Evolutionary conservation across 2,329 filamentous ascomycete genomes (phyloP), one percentile per base, ranked within the genome.

Genomic region (Orbilia javanica): DNA sequence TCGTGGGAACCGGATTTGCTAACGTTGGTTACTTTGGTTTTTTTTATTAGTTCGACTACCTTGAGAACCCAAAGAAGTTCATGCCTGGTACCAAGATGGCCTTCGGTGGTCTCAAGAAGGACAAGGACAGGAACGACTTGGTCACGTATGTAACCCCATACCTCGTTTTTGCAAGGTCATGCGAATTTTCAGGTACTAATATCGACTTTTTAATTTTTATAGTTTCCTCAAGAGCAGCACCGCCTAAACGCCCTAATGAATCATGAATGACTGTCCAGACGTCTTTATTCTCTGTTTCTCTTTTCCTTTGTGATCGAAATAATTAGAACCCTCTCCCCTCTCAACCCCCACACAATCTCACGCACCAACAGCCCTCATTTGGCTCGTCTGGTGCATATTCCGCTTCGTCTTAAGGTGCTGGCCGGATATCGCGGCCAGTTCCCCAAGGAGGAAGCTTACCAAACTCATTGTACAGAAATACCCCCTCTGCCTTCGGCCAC

Each of bases 21-120:
- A 46, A 46, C 36, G 60, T 11, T 34, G 20, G 44, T 36, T 13
- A 13, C 25, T 10, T 27, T 27, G 8, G n/a, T n/a, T n/a, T 50
- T 60, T 60, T 18, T 39, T 4, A 42, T 11, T 83, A 94, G 93
- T 98, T 97, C 87, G 89, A 91, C 82, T 99, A 99, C 91, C 94
- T 99, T 84, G 96, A 99, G 90, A 98, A 98, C 92, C 96, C 96
- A 88, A 99, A 99, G 92, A 98, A 98, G 90, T 99, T 94, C 91
- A 97, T 99, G 82, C 96, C 96, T 83, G 96, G 96, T 83, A 99
- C 96, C 88, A 99, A 98, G 93, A 99, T 99, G 96, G 96, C 96
- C 84, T 99, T 98, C 85, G 96, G 96, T 88, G 96, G 96, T 86
- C 90, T 99, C 85, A 99, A 99, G 94, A 99, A 99, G 93, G 90